A percentile compares a stretch with the other conserved stretches of the same genome.
Evolutionary conservation across 345 rosid genomes (phyloP).

Genomic region (Euphorbia lathyris): DNA sequence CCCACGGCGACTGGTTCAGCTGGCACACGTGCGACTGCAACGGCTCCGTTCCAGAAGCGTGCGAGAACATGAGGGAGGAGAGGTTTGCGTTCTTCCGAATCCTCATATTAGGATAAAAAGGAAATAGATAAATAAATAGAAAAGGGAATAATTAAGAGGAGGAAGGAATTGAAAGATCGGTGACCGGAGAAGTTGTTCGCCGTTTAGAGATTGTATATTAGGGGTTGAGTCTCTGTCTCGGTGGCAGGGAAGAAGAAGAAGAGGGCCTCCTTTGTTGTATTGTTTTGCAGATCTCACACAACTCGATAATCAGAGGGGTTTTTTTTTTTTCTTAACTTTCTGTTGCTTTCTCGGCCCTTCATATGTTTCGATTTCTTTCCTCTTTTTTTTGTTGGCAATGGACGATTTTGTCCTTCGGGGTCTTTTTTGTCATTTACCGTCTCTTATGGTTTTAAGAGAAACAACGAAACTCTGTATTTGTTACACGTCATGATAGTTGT

Average conservation of each 20-base stretch:
- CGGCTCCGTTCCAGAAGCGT: slow-evolving; percentile 38
- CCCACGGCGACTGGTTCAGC: slow-evolving; percentile 99
- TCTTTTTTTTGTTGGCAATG: slow-evolving; percentile 5
- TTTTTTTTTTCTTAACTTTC: slow-evolving; percentile 37
- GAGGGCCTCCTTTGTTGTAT: too few relatives aligned
- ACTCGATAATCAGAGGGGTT: slow-evolving; percentile 53
- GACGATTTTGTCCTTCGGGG: slow-evolving; percentile 35
- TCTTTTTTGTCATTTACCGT: slow-evolving; percentile 18
- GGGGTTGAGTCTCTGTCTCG: too few relatives aligned
- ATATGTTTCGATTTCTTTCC: slow-evolving; percentile 44
- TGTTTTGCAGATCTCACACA: slow-evolving; percentile 74
- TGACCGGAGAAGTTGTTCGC: too few relatives aligned
- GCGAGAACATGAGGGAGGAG: slow-evolving; percentile 40
- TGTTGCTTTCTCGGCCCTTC: slow-evolving; percentile 59
- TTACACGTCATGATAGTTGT: slow-evolving; percentile 43
- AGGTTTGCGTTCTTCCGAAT: slow-evolving; percentile 83
- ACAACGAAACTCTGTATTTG: slow-evolving; percentile 43
- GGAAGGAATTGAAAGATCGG: neutral
- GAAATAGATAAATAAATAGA: too few relatives aligned
- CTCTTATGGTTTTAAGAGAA: neutral
- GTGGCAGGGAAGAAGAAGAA: neutral
- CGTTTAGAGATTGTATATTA: too few relatives aligned
- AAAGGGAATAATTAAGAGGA: neutral
- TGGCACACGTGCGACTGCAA: slow-evolving; percentile 63
- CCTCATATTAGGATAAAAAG: slow-evolving; percentile 49